These are phyloP conservation scores for Stephania japonica DNA, from an alignment of 164 flowering plant species.

Conservation along the genomic window DNA sequence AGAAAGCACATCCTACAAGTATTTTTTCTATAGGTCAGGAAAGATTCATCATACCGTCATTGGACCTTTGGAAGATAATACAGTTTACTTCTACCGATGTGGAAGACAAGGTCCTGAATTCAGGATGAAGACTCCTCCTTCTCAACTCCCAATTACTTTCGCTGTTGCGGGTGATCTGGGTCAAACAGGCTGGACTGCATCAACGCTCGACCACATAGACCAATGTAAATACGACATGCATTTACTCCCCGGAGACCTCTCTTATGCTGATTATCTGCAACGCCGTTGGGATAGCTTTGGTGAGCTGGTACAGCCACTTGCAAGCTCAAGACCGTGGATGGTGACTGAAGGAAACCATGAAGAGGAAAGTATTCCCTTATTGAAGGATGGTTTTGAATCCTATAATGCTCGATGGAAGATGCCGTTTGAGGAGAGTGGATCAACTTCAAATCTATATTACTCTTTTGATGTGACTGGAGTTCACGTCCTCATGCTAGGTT, in stretches of 20 bases:
- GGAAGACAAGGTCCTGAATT: constrained; percentile 82
- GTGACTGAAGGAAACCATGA: constrained; percentile 96
- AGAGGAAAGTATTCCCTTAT: constrained; percentile 58
- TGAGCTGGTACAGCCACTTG: constrained; percentile 83
- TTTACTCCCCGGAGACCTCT: constrained; percentile 89
- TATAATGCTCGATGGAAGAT: constrained; percentile 96
- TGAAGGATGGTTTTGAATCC: constrained; percentile 55
- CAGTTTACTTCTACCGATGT: constrained; percentile 70
- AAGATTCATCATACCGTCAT: constrained; percentile 87
- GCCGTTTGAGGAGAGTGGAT: constrained; percentile 91
- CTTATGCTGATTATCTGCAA: constrained; percentile 90
- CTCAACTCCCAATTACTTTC: constrained; percentile 71
- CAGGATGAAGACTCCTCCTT: constrained; percentile 84
- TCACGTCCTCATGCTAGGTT: constrained; percentile 91
- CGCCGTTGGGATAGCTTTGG: constrained; percentile 88
- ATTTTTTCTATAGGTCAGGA: constrained; percentile 72
- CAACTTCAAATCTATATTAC: constrained; percentile 78
- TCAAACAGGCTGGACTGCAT: constrained; percentile 90
- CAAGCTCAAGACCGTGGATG: constrained; percentile 97
- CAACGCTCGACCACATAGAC: constrained; percentile 79
- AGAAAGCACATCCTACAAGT: constrained; percentile 70
- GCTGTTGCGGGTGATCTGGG: constrained; percentile 95
- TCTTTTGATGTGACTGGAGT: constrained; percentile 94
- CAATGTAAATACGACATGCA: constrained; percentile 77
- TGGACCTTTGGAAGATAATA: constrained; percentile 69